phyloP scores from a whole-genome alignment of 129 eudicot species.

The Saposhnikovia divaricata region DNA sequence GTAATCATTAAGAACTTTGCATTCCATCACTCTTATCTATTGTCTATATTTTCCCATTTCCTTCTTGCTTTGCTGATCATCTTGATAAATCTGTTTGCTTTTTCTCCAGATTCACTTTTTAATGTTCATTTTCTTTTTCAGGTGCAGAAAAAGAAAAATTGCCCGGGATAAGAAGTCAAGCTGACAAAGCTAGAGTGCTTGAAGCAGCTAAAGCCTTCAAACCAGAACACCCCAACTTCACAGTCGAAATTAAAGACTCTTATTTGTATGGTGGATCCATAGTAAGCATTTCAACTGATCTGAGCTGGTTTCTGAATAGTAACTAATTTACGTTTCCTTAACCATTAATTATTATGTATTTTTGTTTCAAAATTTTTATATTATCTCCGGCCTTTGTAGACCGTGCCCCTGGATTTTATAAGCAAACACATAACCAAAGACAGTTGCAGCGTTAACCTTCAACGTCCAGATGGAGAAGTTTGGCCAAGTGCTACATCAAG shows the following conservation, averaged over 20 bases:
- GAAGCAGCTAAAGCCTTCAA: constrained; percentile 14
- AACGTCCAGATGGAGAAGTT: neutral
- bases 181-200: constrained; percentile 5
- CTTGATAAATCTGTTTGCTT: neutral
- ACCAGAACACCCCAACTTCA: constrained; percentile 16
- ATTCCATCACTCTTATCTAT: neutral
- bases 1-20: neutral
- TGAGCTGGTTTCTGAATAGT: neutral
- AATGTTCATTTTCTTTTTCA: neutral
- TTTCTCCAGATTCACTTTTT: neutral
- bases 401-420: neutral
- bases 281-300: constrained; percentile 14
- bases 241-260: neutral
- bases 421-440: neutral
- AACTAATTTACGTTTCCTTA: neutral
- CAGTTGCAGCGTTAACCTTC: neutral
- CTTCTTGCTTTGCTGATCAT: no score
- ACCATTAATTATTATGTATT: neutral
- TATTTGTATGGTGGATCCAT: constrained; percentile 3
- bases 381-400: neutral
- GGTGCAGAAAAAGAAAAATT: neutral
- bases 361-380: neutral
- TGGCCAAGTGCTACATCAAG: constrained; percentile 5
- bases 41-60: no score
- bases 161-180: neutral